These are phyloP conservation scores for Phyllostachys edulis DNA, from an alignment of 176 grass and related monocot genomes.

Conservation along the genomic window DNA sequence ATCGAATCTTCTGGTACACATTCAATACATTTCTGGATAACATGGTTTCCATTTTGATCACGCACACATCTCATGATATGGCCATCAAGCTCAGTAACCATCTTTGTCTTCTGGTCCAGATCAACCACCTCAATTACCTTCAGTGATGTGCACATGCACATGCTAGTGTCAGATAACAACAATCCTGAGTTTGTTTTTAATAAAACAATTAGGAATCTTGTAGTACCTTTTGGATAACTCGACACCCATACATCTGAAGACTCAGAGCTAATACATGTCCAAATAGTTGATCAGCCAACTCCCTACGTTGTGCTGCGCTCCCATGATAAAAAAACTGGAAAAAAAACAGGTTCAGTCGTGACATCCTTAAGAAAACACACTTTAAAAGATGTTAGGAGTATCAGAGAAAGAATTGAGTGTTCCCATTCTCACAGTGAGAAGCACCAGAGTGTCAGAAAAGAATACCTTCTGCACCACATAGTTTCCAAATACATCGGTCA, in stretches of 20 bases:
- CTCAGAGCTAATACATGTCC: slow-evolving; percentile 80
- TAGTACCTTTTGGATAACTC: slow-evolving; percentile 87
- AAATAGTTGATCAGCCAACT: slow-evolving; percentile 74
- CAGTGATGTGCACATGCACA: slow-evolving; percentile 24
- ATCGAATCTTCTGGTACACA: slow-evolving; percentile 80
- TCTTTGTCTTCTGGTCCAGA: slow-evolving; percentile 87
- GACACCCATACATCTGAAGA: slow-evolving; percentile 94
- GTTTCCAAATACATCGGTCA: slow-evolving; percentile 98
- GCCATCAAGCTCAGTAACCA: slow-evolving; percentile 84
- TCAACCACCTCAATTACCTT: slow-evolving; percentile 95
- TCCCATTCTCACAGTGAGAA: slow-evolving; percentile 6
- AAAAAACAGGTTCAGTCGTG: slow-evolving; percentile 11
- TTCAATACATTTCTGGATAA: slow-evolving; percentile 98
- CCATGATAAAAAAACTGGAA: slow-evolving; percentile 83
- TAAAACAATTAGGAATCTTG: slow-evolving; percentile 7
- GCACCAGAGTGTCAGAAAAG: background rate
- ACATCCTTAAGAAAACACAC: background rate
- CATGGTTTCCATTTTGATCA: slow-evolving; percentile 98
- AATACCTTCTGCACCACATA: slow-evolving; percentile 95
- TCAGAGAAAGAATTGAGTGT: slow-evolving; percentile 23
- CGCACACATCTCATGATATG: slow-evolving; percentile 87
- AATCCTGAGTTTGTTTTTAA: background rate
- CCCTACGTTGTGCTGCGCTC: slow-evolving; percentile 55
- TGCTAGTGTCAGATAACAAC: background rate
- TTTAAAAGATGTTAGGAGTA: slow-evolving; percentile 25